Percentiles rank a stretch among this genome's conserved stretches.
Evolutionary conservation across 2,329 filamentous ascomycete genomes (phyloP).

Genomic region (Domatiomyces catenatus): DNA sequence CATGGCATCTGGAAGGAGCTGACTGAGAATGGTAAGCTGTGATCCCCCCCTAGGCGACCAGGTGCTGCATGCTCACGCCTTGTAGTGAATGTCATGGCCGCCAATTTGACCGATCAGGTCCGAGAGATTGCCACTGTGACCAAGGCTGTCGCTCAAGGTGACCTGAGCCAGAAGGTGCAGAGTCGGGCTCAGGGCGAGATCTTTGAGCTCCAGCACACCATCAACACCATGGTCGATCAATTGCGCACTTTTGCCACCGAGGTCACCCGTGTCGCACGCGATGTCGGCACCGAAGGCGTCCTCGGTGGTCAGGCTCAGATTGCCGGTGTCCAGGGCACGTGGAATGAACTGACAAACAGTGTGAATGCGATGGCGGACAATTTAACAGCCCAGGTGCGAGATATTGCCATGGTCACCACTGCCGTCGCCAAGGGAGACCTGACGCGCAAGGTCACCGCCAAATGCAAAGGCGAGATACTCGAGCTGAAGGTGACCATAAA

Average conservation of each 20-base stretch:
- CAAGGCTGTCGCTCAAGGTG: conserved; percentile 67
- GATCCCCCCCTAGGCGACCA: not conserved
- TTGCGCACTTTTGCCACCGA: conserved; percentile 69
- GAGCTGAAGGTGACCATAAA: conserved; percentile 98
- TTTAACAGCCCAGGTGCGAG: conserved; percentile 74
- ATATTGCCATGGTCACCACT: conserved; percentile 70
- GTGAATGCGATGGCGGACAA: conserved; percentile 83
- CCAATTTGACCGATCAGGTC: conserved; percentile 69
- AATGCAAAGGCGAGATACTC: conserved; percentile 78
- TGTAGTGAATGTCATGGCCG: conserved; percentile 66
- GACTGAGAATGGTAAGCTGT: conserved; percentile 56
- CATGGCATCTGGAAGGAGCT: conserved; percentile 96
- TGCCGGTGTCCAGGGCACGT: conserved; percentile 72
- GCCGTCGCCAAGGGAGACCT: conserved; percentile 69
- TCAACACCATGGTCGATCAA: conserved; percentile 83
- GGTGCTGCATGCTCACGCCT: conserved; percentile 5
- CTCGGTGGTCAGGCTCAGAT: conserved; percentile 71
- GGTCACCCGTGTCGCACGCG: conserved; percentile 66
- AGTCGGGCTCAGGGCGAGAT: conserved; percentile 69
- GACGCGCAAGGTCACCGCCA: conserved; percentile 90
- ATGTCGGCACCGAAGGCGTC: conserved; percentile 72
- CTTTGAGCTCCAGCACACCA: conserved; percentile 66
- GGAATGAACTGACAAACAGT: conserved; percentile 74
- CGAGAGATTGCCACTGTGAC: conserved; percentile 75
- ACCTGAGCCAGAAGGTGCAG: conserved; percentile 72